Evolutionary conservation across 768 basidiomycete genomes (phyloP).

Genomic region (Kwoniella dendrophila): DNA sequence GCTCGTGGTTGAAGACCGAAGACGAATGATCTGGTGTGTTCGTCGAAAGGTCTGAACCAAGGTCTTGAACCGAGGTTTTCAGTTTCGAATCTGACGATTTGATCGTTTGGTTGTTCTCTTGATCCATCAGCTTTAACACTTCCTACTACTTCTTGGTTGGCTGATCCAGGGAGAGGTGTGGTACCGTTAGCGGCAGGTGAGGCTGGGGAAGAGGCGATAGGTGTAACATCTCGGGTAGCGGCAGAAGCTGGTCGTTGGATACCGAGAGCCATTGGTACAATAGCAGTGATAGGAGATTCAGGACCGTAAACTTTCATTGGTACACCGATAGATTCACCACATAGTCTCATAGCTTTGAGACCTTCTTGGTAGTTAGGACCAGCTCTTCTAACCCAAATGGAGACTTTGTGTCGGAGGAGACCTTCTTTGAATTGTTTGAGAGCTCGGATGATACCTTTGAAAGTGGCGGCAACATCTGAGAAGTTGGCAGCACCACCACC

Average conservation of each 20-base stretch:
- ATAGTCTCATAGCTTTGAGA: constrained; percentile 96
- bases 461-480: constrained; percentile 97
- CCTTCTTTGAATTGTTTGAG: constrained; percentile 88
- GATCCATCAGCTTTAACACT: constrained; percentile 74
- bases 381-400: constrained; percentile 96
- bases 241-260: constrained; percentile 62
- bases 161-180: constrained; percentile 18
- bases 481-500: constrained; percentile 99
- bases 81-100: constrained; percentile 83
- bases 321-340: constrained; percentile 93
- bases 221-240: constrained; percentile 60
- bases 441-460: constrained; percentile 99
- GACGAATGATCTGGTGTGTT: constrained; percentile 90
- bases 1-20: constrained; percentile 99
- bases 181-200: constrained; percentile 48
- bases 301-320: constrained; percentile 97
- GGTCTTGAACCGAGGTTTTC: constrained; percentile 63
- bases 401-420: constrained; percentile 79
- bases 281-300: constrained; percentile 97
- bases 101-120: constrained; percentile 80
- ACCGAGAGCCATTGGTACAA: constrained; percentile 96
- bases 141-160: constrained; percentile 60
- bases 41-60: constrained; percentile 88
- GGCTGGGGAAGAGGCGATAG: constrained; percentile 56
- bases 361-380: constrained; percentile 99